phyloP scores from a whole-genome alignment of 371 early-diverging fungal species.

The Mucor indicus region DNA sequence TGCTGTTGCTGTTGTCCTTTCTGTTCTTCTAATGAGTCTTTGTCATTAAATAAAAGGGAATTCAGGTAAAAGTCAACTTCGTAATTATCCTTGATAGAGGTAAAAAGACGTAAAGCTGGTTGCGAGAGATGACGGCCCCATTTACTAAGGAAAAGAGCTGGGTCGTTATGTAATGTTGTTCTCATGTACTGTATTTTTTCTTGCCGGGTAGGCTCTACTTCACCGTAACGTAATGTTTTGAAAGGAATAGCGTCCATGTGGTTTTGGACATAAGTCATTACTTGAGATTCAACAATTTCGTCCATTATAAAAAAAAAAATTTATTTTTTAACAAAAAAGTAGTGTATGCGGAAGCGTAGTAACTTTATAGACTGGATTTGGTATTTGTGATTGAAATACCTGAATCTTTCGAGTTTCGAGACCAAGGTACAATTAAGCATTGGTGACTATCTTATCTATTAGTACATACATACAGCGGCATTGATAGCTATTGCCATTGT shows the following conservation, averaged over 20 bases:
- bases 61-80: conserved; percentile 42
- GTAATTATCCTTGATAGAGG: conserved; percentile 25
- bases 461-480: background rate
- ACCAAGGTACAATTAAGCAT: conserved; percentile 37
- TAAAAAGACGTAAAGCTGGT: conserved; percentile 27
- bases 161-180: conserved; percentile 28
- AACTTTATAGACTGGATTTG: too few species aligned
- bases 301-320: too few species aligned
- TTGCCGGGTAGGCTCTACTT: conserved; percentile 22
- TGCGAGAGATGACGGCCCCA: conserved; percentile 45
- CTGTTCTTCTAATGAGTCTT: background rate
- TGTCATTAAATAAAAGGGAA: conserved; percentile 16
- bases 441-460: conserved; percentile 24
- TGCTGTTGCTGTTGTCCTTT: background rate
- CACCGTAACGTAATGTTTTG: conserved; percentile 38
- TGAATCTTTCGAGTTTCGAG: conserved; percentile 20
- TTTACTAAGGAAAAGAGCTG: conserved; percentile 43
- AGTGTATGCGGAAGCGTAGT: too few species aligned
- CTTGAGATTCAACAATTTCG: background rate
- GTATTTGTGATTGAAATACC: too few species aligned
- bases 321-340: too few species aligned
- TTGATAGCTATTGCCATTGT: background rate
- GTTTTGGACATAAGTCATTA: conserved; percentile 10
- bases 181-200: conserved; percentile 35
- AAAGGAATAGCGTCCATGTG: conserved; percentile 35